phyloP scores from a whole-genome alignment of 2,329 filamentous ascomycete genomes.

The Peltaster fructicola region DNA sequence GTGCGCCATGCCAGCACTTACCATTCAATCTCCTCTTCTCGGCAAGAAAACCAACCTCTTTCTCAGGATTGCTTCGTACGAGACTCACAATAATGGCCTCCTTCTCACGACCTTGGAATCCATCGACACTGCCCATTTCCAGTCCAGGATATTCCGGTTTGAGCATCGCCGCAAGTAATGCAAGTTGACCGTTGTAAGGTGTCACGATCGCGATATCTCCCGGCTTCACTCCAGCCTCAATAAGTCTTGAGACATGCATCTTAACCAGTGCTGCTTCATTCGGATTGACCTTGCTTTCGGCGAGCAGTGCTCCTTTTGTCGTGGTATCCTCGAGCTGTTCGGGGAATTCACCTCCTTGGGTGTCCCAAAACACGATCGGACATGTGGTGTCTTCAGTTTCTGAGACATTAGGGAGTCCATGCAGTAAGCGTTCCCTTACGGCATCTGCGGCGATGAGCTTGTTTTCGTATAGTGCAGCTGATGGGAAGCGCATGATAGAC shows the following conservation, averaged over 20 bases:
- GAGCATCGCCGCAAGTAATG: constrained; percentile 54
- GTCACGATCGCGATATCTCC: constrained; percentile 87
- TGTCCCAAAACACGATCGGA: constrained; percentile 86
- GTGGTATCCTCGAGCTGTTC: constrained; percentile 65
- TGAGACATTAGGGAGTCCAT: constrained; percentile 52
- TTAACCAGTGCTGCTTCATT: constrained; percentile 71
- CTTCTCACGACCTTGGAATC: constrained; percentile 93
- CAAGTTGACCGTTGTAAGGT: constrained; percentile 88
- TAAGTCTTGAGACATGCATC: constrained; percentile 56
- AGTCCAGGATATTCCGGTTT: constrained; percentile 70
- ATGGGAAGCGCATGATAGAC: constrained; percentile 87
- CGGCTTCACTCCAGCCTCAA: constrained; percentile 61
- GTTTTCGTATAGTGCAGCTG: constrained; percentile 68
- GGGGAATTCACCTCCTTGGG: constrained; percentile 65
- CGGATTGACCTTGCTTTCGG: constrained; percentile 79
- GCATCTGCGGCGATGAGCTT: constrained; percentile 64
- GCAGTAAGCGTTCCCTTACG: constrained; percentile 59
- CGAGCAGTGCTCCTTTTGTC: constrained; percentile 35
- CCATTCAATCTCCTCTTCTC: constrained; percentile 88
- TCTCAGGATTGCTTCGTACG: constrained; percentile 75
- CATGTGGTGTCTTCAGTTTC: constrained; percentile 76
- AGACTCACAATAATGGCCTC: constrained; percentile 85
- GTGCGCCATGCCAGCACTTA: constrained; percentile 27
- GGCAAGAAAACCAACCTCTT: constrained; percentile 80
- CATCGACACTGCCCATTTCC: constrained; percentile 91